phyloP scores from a whole-genome alignment of 441 rosid species.

The Euphorbia celastroides region DNA sequence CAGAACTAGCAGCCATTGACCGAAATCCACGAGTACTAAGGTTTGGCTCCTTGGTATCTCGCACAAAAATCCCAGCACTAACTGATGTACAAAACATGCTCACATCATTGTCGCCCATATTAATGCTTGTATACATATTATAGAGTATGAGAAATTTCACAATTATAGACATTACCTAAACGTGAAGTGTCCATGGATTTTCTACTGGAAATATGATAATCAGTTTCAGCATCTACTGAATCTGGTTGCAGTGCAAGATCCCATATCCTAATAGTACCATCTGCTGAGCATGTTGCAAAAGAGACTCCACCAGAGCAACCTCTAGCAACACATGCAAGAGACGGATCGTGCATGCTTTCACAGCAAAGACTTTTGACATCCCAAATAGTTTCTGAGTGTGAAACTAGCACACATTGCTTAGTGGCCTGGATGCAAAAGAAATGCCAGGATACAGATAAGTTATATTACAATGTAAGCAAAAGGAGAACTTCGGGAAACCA shows the following conservation, averaged over 20 bases:
- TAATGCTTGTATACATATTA: slow-evolving; percentile 2
- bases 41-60: slow-evolving; percentile 49
- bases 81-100: slow-evolving; percentile 32
- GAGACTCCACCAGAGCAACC: slow-evolving; percentile 86
- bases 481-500: slow-evolving; percentile 12
- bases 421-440: slow-evolving; percentile 47
- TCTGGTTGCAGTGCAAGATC: slow-evolving; percentile 59
- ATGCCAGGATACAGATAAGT: slow-evolving; percentile 19
- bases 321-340: slow-evolving; percentile 67
- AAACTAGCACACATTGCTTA: slow-evolving; percentile 55
- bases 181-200: slow-evolving; percentile 32
- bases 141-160: slow-evolving; percentile 4
- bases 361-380: slow-evolving; percentile 80
- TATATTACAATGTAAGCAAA: slow-evolving; percentile 17
- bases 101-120: slow-evolving; percentile 8
- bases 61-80: slow-evolving; percentile 68
- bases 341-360: slow-evolving; percentile 68
- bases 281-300: slow-evolving; percentile 86
- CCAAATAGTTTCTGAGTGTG: slow-evolving; percentile 83
- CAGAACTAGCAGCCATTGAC: slow-evolving; percentile 69
- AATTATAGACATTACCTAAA: slow-evolving; percentile 44
- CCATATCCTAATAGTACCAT: slow-evolving; percentile 84
- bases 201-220: slow-evolving; percentile 23
- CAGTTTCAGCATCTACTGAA: slow-evolving; percentile 28
- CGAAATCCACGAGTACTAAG: slow-evolving; percentile 58